Conservation (phyloP, 176 grass and related monocot species). For the Rhynchospora tenuis region DNA sequence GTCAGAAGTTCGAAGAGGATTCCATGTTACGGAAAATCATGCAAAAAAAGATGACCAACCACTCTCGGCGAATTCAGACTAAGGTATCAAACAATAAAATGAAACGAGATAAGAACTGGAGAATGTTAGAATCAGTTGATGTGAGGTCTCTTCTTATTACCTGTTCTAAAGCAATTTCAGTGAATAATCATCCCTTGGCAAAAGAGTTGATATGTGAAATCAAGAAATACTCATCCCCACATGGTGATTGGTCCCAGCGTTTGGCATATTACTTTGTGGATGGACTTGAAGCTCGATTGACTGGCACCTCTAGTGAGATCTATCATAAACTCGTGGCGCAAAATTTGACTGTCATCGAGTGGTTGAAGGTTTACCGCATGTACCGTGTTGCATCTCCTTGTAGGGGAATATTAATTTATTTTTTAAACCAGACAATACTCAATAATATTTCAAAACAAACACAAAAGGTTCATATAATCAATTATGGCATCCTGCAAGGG, state of each 20-base stretch:
- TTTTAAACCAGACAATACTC: constrained; percentile 28
- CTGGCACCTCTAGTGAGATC: constrained; percentile 31
- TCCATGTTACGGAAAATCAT: constrained; percentile 18
- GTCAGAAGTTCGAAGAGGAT: constrained; percentile 9
- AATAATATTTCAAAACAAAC: constrained; percentile 17
- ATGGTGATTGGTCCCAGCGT: constrained; percentile 35
- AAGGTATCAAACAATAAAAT: not conserved
- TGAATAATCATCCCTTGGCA: constrained; percentile 16
- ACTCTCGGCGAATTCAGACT: not conserved
- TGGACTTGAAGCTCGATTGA: constrained; percentile 38
- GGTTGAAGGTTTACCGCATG: constrained; percentile 22
- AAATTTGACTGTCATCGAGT: not conserved
- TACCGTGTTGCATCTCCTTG: constrained; percentile 33
- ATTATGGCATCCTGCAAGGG: constrained; percentile 36
- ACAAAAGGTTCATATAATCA: constrained; percentile 36
- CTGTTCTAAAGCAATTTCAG: constrained; percentile 35
- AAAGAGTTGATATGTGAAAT: constrained; percentile 34
- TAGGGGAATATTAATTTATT: not conserved
- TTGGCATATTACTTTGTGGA: constrained; percentile 36
- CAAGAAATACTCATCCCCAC: constrained; percentile 27
- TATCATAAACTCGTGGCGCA: constrained; percentile 21
- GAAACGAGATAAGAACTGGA: constrained; percentile 15
- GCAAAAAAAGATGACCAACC: constrained; percentile 28
- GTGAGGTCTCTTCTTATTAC: constrained; percentile 32
- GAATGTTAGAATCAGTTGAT: not conserved